These are phyloP conservation scores for Pythium rhizo-oryzae DNA, from an alignment of 352 stramenopile species.

Conservation along the genomic window DNA sequence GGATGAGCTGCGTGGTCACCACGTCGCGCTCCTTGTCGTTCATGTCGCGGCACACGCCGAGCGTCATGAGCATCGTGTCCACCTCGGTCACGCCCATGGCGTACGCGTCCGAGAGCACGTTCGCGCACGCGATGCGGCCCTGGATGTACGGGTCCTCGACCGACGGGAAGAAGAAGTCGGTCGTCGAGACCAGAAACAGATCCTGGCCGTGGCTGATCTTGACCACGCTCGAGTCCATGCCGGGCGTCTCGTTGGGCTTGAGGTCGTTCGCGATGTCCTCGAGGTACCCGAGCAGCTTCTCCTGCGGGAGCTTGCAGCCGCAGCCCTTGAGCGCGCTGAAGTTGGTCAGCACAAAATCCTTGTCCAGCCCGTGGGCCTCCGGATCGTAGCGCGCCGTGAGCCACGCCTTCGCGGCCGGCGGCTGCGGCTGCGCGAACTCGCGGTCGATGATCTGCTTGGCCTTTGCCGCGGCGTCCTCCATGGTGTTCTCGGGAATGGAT, in stretches of 20 bases:
- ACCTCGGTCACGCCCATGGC: slow-evolving; percentile 94
- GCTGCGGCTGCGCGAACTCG: slow-evolving; percentile 41
- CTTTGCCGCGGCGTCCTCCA: slow-evolving; percentile 58
- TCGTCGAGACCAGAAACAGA: slow-evolving; percentile 93
- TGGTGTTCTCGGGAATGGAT: slow-evolving; percentile 19
- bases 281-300: slow-evolving; percentile 93
- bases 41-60: slow-evolving; percentile 94
- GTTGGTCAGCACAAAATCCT: slow-evolving; percentile 82
- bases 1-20: slow-evolving; percentile 94
- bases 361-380: slow-evolving; percentile 57
- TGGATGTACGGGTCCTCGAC: slow-evolving; percentile 94
- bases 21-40: slow-evolving; percentile 89
- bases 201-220: slow-evolving; percentile 84
- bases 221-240: slow-evolving; percentile 91
- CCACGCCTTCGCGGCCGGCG: slow-evolving; percentile 10
- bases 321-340: slow-evolving; percentile 94
- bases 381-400: slow-evolving; percentile 55
- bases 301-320: slow-evolving; percentile 95
- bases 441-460: slow-evolving; percentile 64
- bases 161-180: slow-evolving; percentile 96
- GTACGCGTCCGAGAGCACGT: slow-evolving; percentile 95
- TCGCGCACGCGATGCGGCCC: slow-evolving; percentile 93
- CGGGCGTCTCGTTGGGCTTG: slow-evolving; percentile 91
- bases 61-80: slow-evolving; percentile 96
- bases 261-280: slow-evolving; percentile 88